Conservation (phyloP, 1,284 basidiomycete genomes). For the Taiwanofungus camphoratus region DNA sequence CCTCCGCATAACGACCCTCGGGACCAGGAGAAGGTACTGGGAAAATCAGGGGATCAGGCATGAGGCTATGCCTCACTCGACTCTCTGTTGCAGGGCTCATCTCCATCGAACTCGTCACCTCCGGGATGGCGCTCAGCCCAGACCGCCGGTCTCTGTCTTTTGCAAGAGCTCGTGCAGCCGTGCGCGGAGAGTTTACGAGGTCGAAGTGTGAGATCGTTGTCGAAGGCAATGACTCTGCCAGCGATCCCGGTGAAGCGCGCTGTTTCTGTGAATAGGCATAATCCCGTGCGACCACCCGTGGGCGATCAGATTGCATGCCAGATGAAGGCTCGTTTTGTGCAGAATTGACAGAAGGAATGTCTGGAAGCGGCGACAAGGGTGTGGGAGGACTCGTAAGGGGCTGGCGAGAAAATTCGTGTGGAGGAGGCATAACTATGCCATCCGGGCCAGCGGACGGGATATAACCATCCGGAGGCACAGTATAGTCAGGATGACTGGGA, state of each 20-base stretch:
- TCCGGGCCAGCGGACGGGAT: conserved; percentile 22
- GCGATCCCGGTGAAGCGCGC: conserved; percentile 19
- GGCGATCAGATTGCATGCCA: not conserved
- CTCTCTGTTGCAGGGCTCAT: conserved; percentile 23
- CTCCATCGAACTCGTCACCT: conserved; percentile 30
- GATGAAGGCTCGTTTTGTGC: not conserved
- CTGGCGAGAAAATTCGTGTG: conserved; percentile 20
- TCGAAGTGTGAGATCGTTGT: conserved; percentile 38
- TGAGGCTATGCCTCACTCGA: conserved; percentile 14
- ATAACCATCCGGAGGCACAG: conserved; percentile 22
- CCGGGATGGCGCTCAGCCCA: conserved; percentile 34
- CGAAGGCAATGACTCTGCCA: conserved; percentile 24
- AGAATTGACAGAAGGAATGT: not conserved
- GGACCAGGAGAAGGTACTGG: conserved; percentile 10
- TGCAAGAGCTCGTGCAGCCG: conserved; percentile 11
- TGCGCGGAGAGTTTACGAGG: conserved; percentile 29
- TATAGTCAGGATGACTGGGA: conserved; percentile 15
- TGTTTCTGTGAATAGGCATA: conserved; percentile 16
- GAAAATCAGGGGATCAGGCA: conserved; percentile 24
- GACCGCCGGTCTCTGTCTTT: conserved; percentile 22
- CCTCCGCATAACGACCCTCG: conserved; percentile 8
- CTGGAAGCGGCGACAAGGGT: conserved; percentile 1
- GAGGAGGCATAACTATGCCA: conserved; percentile 22
- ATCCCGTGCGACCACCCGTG: conserved; percentile 9
- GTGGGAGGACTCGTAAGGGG: conserved; percentile 11